Base-by-base conservation (phyloP, 129 eudicot genomes). In the Flaveria bidentis region DNA sequence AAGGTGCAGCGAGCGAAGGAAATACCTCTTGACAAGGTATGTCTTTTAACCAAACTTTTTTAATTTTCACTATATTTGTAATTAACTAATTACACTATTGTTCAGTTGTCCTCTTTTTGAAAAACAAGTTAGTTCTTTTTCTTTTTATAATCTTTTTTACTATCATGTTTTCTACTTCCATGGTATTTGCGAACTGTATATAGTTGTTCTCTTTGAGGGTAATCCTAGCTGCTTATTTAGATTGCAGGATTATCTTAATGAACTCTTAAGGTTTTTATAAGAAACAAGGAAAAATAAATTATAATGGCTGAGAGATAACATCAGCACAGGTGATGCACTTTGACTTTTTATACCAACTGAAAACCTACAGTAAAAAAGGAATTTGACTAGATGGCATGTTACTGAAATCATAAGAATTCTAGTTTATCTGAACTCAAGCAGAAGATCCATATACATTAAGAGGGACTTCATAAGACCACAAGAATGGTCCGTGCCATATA, bases 21-120 rank as follows among this genome's bases (percentile, higher is more conserved):
- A 68, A 82, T 85, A 66, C 95, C 94, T 42, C 89, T 90, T 77
- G 82, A 86, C 57, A 85, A 76, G 93, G 96, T 90, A 76, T 57
- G 73, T 41, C 67, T 52, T 33, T 9, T n/a, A 52, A 23, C 57
- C 46, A 67, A 39, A 23, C 15, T 16, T 8, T 55, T 39, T 14
- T 13, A 16, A 15, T 10, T 39, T 22, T 53, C 6, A 18, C 49
- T 25, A 42, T 66, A 15, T 47, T n/a, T 12, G 66, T 18, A 9
- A 23, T n/a, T n/a, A n/a, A n/a, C n/a, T n/a, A n/a, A n/a, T 16
- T 13, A 61, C 25, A 26, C 67, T 60, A 23, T 26, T 60, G 41
- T 25, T 57, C 33, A 10, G 17, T 25, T 17, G 7, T 26, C 17
- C 10, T 61, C 25, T 23, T 26, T n/a, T 26, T 30, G 9, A 26